Percentiles rank a stretch among this genome's conserved stretches.
Evolutionary conservation across 2,329 filamentous ascomycete species (phyloP).

Genomic region (Colletotrichum sansevieriae): DNA sequence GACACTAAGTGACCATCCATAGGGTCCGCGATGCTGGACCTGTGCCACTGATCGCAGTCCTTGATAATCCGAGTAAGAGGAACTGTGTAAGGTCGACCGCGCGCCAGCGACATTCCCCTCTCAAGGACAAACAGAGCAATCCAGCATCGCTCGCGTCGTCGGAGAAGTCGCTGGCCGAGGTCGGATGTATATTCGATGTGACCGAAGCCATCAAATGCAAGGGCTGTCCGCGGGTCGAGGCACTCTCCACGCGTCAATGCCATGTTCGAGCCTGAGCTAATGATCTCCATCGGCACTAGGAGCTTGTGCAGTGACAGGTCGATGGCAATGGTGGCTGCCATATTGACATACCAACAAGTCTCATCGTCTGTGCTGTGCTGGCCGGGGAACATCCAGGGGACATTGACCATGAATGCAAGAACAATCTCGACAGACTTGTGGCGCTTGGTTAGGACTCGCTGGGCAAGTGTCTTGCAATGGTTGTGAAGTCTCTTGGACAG

Average conservation of each 20-base stretch:
- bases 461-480: conserved; percentile 73
- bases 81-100: conserved; percentile 76
- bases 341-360: conserved; percentile 78
- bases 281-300: conserved; percentile 66
- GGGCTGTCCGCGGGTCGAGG: conserved; percentile 74
- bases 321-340: conserved; percentile 76
- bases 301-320: conserved; percentile 80
- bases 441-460: conserved; percentile 71
- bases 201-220: conserved; percentile 76
- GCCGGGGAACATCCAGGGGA: conserved; percentile 81
- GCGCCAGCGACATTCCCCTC: conserved; percentile 77
- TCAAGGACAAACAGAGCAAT: conserved; percentile 80
- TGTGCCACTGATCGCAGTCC: conserved; percentile 78
- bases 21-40: conserved; percentile 71
- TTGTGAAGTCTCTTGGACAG: conserved; percentile 75
- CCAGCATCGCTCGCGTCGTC: conserved; percentile 77
- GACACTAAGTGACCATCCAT: conserved; percentile 80
- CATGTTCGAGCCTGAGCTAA: conserved; percentile 58
- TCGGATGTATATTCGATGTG: conserved; percentile 72
- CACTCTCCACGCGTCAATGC: conserved; percentile 74
- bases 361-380: conserved; percentile 79
- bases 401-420: conserved; percentile 80
- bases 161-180: conserved; percentile 70
- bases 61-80: conserved; percentile 75
- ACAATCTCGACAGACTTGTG: conserved; percentile 81